Conservation (phyloP, 2,329 filamentous ascomycete species). For the Samsoniella hepiali region DNA sequence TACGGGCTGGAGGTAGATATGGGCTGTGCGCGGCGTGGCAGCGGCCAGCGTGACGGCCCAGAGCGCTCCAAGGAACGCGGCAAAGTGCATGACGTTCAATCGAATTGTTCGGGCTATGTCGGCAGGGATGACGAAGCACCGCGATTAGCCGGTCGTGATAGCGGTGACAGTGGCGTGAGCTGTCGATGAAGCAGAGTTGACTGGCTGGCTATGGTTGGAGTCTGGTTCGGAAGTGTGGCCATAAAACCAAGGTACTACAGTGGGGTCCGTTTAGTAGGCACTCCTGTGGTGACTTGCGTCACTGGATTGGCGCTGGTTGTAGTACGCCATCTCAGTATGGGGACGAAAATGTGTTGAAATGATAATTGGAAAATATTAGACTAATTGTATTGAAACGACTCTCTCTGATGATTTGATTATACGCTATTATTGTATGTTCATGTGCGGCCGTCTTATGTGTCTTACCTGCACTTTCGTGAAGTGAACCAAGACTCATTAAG, state of each 20-base stretch:
- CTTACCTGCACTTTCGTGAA: not conserved
- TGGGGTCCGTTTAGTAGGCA: too few species aligned
- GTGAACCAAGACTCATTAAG: not conserved
- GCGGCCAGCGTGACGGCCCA: conserved; percentile 39
- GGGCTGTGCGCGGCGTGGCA: conserved; percentile 43
- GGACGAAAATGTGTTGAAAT: too few species aligned
- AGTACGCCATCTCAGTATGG: too few species aligned
- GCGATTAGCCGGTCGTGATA: too few species aligned
- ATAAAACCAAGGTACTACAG: not conserved
- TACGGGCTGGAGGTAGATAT: conserved; percentile 55
- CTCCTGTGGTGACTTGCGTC: too few species aligned
- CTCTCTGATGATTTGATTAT: too few species aligned
- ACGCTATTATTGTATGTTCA: too few species aligned
- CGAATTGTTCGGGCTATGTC: not conserved
- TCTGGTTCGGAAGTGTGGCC: conserved; percentile 8
- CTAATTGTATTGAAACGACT: too few species aligned
- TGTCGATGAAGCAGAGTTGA: not conserved
- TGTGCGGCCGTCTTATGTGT: too few species aligned
- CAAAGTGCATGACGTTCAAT: conserved; percentile 39
- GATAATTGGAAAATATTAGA: too few species aligned
- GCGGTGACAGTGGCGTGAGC: not conserved
- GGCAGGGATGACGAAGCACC: not conserved
- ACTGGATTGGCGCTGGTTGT: too few species aligned
- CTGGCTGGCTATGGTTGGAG: not conserved
- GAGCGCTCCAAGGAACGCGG: conserved; percentile 41